Evolutionary conservation across 129 eudicot species (phyloP), one percentile per base, ranked within the genome.

Genomic region (Smallanthus sonchifolius): DNA sequence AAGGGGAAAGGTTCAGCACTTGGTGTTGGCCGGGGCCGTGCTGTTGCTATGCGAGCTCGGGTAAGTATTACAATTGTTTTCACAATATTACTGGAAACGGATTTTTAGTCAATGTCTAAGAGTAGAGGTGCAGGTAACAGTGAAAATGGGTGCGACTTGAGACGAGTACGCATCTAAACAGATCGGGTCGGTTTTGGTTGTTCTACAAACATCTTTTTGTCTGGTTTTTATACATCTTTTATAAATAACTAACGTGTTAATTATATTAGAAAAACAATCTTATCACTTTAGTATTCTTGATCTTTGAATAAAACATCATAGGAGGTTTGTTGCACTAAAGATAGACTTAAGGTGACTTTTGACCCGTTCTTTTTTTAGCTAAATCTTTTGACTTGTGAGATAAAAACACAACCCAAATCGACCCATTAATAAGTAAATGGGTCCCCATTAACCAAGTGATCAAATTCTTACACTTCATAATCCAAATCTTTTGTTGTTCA

Each of bases 21-120:
- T 85, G 98, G 98, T 73, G 77, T 73, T 59, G 77, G 77, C 59
- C 85, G 97, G 76, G 97, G 97, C 20, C 97, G 97, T 69, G 97
- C 89, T 81, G 89, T 84, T 73, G 97, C 89, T 15, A 92, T 92
- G 98, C 97, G 98, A 62, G 96, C 97, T 66, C 87, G 92, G 76
- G 98, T 94, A 83, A 79, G 91, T 77, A 40, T 54, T 36, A 17
- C 51, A 5, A 9, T 59, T 65, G 34, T n/a, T 8, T 40, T 42
- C 71, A 40, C 19, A 37, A 32, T 59, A 59, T 30, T 59, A 30
- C 40, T 59, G n/a, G 65, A 30, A 59, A 13, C 38, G 11, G 38
- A 56, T 59, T 28, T 59, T 32, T 11, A 59, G 65, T 59, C 35
- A 56, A 32, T 30, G 7, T 7, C 39, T 16, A 59, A 28, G 39